Percentiles rank a stretch among this genome's conserved stretches.
phyloP scores from a whole-genome alignment of 2,329 filamentous ascomycete species.

The Mariannaea sp. region DNA sequence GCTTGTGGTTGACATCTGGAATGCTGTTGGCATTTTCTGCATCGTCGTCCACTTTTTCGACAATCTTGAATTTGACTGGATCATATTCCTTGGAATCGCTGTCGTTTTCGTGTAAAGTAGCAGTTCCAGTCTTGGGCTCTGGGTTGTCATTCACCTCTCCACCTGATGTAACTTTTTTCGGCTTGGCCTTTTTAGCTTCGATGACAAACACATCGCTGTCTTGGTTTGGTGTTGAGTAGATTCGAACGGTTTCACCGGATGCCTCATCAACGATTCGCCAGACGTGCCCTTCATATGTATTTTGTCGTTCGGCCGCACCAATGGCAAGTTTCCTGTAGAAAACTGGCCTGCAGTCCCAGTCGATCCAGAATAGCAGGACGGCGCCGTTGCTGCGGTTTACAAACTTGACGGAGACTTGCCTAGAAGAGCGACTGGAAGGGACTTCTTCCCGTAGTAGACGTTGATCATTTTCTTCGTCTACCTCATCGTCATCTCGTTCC shows the following conservation, averaged over 20 bases:
- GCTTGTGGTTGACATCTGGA: neutral
- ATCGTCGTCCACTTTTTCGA: neutral
- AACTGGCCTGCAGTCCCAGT: slow-evolving; percentile 24
- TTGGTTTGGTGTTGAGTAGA: slow-evolving; percentile 23
- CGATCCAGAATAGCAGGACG: slow-evolving; percentile 34
- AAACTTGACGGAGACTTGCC: slow-evolving; percentile 27
- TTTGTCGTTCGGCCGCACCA: slow-evolving; percentile 21
- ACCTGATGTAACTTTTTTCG: no score
- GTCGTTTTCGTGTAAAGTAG: neutral
- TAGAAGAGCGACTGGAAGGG: slow-evolving; percentile 22
- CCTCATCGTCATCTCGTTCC: slow-evolving; percentile 25
- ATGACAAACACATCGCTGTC: slow-evolving; percentile 23
- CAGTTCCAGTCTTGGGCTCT: no score
- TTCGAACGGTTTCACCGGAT: slow-evolving; percentile 12
- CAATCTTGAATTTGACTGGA: neutral
- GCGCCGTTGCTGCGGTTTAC: slow-evolving; percentile 30
- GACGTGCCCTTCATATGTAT: slow-evolving; percentile 29
- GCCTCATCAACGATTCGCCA: slow-evolving; percentile 27
- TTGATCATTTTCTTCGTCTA: slow-evolving; percentile 9
- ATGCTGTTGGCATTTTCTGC: neutral
- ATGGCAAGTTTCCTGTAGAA: slow-evolving; percentile 24
- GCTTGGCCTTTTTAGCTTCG: slow-evolving; percentile 2
- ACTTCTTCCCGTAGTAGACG: slow-evolving; percentile 25
- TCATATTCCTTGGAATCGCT: neutral
- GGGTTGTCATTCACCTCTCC: no score